phyloP scores from a whole-genome alignment of 1,284 basidiomycete genomes.

The Sporisorium graminicola region DNA sequence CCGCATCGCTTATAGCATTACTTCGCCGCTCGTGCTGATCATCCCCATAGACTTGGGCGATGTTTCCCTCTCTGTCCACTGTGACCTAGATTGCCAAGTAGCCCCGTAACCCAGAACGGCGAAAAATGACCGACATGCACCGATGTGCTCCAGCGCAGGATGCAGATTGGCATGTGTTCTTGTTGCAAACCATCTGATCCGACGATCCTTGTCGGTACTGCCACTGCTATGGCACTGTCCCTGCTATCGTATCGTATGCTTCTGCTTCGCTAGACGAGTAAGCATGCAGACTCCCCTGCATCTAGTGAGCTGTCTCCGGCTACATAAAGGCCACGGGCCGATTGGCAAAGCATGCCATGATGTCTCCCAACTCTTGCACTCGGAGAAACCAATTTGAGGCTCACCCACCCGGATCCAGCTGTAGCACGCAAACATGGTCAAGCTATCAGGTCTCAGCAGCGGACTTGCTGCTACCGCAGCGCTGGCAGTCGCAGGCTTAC shows the following conservation, averaged over 20 bases:
- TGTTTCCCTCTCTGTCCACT: not conserved
- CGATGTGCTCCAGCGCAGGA: not conserved
- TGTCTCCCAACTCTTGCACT: not conserved
- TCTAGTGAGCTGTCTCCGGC: not conserved
- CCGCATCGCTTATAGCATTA: slow-evolving; percentile 10
- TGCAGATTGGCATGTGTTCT: not conserved
- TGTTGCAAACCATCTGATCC: not conserved
- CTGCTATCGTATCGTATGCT: not conserved
- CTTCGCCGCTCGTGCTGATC: not conserved
- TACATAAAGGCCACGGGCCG: not conserved
- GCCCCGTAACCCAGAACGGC: not conserved
- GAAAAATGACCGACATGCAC: not conserved
- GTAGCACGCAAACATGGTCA: slow-evolving; percentile 13
- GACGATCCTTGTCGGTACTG: not conserved
- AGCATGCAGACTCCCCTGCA: not conserved
- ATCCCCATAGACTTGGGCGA: not conserved
- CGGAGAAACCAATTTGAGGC: not conserved
- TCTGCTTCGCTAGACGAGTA: not conserved
- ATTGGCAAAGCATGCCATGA: not conserved
- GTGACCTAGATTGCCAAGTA: not conserved
- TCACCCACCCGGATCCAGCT: not conserved
- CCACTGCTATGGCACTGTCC: no score
- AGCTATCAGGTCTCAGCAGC: slow-evolving; percentile 9
- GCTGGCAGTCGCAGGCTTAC: slow-evolving; percentile 3
- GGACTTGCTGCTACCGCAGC: slow-evolving; percentile 14